Conservation (phyloP, 2,329 filamentous ascomycete species). For the Claviceps arundinis region DNA sequence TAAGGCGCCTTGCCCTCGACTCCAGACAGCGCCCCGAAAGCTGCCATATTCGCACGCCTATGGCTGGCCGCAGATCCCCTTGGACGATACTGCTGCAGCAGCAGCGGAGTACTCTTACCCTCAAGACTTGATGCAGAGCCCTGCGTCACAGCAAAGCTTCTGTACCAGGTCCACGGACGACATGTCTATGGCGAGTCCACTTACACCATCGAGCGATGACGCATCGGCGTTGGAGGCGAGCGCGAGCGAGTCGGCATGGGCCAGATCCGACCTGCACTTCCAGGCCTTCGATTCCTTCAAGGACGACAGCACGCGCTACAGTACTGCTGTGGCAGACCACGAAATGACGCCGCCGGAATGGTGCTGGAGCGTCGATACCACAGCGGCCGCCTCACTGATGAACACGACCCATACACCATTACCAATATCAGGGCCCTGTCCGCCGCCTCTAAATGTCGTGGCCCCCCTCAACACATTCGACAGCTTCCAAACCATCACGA, state of each 20-base stretch:
- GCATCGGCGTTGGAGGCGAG: not conserved
- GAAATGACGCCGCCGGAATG: not conserved
- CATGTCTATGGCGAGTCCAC: not conserved
- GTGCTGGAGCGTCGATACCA: conserved; percentile 1
- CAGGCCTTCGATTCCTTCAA: not conserved
- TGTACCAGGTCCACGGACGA: not conserved
- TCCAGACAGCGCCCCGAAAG: not conserved
- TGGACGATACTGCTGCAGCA: not conserved
- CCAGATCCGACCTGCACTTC: not conserved
- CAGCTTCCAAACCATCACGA: not conserved
- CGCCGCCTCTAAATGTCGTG: no score
- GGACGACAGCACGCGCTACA: not conserved
- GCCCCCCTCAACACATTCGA: no score
- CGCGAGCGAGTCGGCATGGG: not conserved
- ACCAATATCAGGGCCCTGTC: no score
- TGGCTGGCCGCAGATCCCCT: not conserved
- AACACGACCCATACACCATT: not conserved
- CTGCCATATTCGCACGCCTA: not conserved
- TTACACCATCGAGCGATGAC: conserved; percentile 1
- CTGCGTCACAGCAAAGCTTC: not conserved
- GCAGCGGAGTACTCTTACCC: not conserved
- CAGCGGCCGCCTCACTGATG: not conserved
- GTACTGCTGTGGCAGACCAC: not conserved
- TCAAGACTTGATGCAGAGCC: not conserved
- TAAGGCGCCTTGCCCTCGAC: not conserved